These are phyloP conservation scores for Globisporangium camurandrum DNA, from an alignment of 352 stramenopile genomes.

Conservation along the genomic window DNA sequence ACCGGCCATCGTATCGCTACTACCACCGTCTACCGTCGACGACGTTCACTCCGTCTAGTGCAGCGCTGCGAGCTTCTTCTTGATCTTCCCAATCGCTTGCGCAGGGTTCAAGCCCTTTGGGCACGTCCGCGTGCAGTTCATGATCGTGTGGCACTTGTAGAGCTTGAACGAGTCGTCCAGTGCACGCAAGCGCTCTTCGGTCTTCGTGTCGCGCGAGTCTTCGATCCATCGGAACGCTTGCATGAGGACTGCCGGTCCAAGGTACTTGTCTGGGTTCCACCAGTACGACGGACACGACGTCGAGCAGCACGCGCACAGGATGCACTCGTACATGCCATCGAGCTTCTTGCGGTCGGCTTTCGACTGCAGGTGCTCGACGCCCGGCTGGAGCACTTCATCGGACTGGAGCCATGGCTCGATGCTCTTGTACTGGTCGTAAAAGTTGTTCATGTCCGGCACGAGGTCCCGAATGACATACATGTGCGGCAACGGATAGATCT, in stretches of 20 bases:
- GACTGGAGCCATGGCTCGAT: slow-evolving; percentile 99
- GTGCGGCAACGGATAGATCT: slow-evolving; percentile 99
- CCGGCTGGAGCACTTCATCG: slow-evolving; percentile 80
- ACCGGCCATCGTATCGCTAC: no score
- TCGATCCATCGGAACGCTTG: slow-evolving; percentile 98
- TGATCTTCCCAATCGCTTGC: slow-evolving; percentile 98
- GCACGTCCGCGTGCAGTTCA: slow-evolving; percentile 99
- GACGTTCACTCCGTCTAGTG: slow-evolving; percentile 66
- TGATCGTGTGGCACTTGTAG: slow-evolving; percentile 99
- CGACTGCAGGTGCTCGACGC: slow-evolving; percentile 84
- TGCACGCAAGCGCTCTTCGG: slow-evolving; percentile 91
- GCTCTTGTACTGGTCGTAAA: slow-evolving; percentile 96
- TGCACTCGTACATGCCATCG: slow-evolving; percentile 99
- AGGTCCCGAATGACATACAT: slow-evolving; percentile 99
- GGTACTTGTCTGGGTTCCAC: slow-evolving; percentile 98
- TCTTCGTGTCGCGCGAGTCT: slow-evolving; percentile 97
- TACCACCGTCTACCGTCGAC: no score
- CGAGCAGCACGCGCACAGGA: slow-evolving; percentile 98
- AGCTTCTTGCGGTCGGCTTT: slow-evolving; percentile 98
- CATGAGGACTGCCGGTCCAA: slow-evolving; percentile 89
- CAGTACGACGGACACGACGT: slow-evolving; percentile 99
- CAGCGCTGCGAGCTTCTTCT: slow-evolving; percentile 89
- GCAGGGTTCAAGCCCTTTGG: slow-evolving; percentile 99
- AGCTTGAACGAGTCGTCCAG: slow-evolving; percentile 99
- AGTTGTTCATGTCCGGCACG: slow-evolving; percentile 99